These are phyloP conservation scores for Pestalotiopsis fici DNA, from an alignment of 2,329 filamentous ascomycete genomes.

Conservation along the genomic window DNA sequence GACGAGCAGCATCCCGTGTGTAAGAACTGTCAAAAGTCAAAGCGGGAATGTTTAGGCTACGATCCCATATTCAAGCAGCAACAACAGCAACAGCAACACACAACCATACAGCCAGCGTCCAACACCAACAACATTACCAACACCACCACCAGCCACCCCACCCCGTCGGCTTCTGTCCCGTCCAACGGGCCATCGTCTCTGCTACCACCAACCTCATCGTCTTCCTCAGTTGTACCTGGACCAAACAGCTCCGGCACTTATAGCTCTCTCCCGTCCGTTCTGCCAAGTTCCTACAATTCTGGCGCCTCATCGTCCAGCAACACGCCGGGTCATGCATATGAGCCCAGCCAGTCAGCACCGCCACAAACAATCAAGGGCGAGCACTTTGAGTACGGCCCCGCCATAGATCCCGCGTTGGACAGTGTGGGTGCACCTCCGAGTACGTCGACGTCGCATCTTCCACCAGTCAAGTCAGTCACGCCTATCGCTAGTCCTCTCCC, in stretches of 20 bases:
- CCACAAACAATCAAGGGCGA: constrained; percentile 36
- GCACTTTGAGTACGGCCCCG: constrained; percentile 56
- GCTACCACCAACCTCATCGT: constrained; percentile 17
- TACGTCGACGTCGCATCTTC: constrained; percentile 34
- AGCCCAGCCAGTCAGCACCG: constrained; percentile 31
- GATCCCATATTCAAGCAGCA: constrained; percentile 83
- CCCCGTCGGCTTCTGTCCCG: constrained; percentile 23
- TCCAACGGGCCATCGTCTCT: constrained; percentile 18
- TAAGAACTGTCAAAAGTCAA: constrained; percentile 86
- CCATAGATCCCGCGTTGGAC: constrained; percentile 69
- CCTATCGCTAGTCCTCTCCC: constrained; percentile 20
- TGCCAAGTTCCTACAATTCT: constrained; percentile 22
- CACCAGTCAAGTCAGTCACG: constrained; percentile 25
- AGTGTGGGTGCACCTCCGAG: constrained; percentile 35
- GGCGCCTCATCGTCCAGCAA: constrained; percentile 32
- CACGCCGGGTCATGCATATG: constrained; percentile 26
- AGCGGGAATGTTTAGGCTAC: constrained; percentile 84
- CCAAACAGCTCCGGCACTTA: constrained; percentile 25
- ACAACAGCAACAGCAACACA: constrained; percentile 66
- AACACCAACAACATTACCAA: constrained; percentile 20
- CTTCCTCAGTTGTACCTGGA: constrained; percentile 14
- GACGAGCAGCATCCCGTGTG: constrained; percentile 94
- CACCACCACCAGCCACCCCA: constrained; percentile 30
- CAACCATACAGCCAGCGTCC: constrained; percentile 60
- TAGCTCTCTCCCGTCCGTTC: constrained; percentile 25